A percentile compares a stretch with the other conserved stretches of the same genome.
These are phyloP conservation scores for Saturnispora bothae DNA, from an alignment of 805 yeast genomes.

Conservation along the genomic window DNA sequence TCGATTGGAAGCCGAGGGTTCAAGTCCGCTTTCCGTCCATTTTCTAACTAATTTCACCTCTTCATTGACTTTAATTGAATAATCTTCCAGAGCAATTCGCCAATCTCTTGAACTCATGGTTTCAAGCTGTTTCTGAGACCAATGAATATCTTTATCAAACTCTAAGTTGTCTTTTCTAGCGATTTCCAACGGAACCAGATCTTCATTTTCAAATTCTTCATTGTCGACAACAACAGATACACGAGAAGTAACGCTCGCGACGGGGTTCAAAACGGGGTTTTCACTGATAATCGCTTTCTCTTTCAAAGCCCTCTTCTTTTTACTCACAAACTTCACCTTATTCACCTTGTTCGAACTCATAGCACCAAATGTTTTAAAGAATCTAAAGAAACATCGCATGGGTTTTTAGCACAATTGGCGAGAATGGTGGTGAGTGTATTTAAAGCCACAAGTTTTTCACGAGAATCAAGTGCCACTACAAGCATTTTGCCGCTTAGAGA, in stretches of 20 bases:
- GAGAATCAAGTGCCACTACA: conserved; percentile 1
- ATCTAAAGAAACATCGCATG: conserved; percentile 6
- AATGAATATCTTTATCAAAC: conserved; percentile 27
- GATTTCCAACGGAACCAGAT: conserved; percentile 2
- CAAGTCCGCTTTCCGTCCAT: conserved; percentile 61
- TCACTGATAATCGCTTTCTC: not conserved
- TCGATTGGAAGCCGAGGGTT: conserved; percentile 25
- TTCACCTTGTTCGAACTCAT: conserved; percentile 5
- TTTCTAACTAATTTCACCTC: conserved; percentile 53
- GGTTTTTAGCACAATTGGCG: conserved; percentile 4
- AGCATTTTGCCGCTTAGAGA: conserved; percentile 5
- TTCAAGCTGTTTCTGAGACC: conserved; percentile 56
- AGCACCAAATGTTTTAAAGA: conserved; percentile 3
- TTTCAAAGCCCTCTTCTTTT: conserved; percentile 1
- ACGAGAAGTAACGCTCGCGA: too few relatives aligned
- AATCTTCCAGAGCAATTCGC: conserved; percentile 79
- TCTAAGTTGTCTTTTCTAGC: not conserved
- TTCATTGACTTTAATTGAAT: conserved; percentile 48
- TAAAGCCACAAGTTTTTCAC: not conserved
- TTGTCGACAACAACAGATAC: too few relatives aligned
- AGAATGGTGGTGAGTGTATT: conserved; percentile 3
- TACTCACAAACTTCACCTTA: conserved; percentile 4
- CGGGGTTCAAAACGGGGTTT: too few relatives aligned
- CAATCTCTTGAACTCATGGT: conserved; percentile 80
- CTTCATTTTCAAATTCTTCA: not conserved